Evolutionary conservation across 495 filamentous ascomycete genomes (phyloP).

Genomic region (Aspergillus panamensis): DNA sequence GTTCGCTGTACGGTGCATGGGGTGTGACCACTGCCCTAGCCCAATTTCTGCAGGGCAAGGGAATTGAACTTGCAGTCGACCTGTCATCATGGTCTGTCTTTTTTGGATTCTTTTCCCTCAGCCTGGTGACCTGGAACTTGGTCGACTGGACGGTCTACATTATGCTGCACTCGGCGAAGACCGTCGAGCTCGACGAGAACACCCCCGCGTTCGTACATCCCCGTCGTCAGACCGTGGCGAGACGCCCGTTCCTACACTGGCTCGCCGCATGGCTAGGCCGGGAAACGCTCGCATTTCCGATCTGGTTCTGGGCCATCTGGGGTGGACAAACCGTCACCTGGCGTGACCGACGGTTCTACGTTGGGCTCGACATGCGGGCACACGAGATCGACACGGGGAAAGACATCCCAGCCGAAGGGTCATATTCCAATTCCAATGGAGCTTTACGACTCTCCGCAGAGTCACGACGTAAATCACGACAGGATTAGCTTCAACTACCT

Average conservation of each 20-base stretch:
- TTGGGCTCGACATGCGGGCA: slow-evolving; percentile 79
- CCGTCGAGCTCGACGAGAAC: slow-evolving; percentile 66
- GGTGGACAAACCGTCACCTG: slow-evolving; percentile 81
- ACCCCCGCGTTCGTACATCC: slow-evolving; percentile 69
- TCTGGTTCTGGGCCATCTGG: slow-evolving; percentile 83
- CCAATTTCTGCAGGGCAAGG: slow-evolving; percentile 50
- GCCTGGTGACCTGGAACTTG: slow-evolving; percentile 65
- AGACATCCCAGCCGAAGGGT: slow-evolving; percentile 14
- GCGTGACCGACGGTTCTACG: slow-evolving; percentile 78
- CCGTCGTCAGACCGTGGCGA: slow-evolving; percentile 25
- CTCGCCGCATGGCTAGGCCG: slow-evolving; percentile 79
- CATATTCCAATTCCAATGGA: slow-evolving; percentile 17
- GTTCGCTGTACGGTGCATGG: slow-evolving; percentile 74
- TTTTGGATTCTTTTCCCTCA: slow-evolving; percentile 58
- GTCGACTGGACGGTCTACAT: slow-evolving; percentile 71
- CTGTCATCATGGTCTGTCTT: slow-evolving; percentile 68
- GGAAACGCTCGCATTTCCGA: slow-evolving; percentile 75
- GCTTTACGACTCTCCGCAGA: slow-evolving; percentile 1
- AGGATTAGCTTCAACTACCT: slow-evolving; percentile 19
- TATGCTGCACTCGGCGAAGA: slow-evolving; percentile 65
- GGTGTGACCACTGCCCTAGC: slow-evolving; percentile 68
- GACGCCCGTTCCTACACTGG: slow-evolving; percentile 66
- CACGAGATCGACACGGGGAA: slow-evolving; percentile 38
- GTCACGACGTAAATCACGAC: slow-evolving; percentile 24
- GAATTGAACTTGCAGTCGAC: slow-evolving; percentile 40